Evolutionary conservation across 2,329 filamentous ascomycete genomes (phyloP).

Genomic region (Ceratocystis albifundus): DNA sequence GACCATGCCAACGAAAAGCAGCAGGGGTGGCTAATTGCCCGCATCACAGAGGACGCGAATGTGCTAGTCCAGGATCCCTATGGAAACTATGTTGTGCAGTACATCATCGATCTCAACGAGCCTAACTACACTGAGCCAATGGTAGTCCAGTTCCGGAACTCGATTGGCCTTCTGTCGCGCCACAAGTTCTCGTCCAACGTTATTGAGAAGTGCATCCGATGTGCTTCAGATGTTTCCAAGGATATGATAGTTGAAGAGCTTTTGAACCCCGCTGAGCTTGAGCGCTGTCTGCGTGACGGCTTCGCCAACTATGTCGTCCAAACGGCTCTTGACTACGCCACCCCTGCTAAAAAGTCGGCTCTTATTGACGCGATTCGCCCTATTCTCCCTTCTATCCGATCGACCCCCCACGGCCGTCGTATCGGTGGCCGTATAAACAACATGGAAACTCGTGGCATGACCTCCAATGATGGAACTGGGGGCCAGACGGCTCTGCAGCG

Average conservation of each 20-base stretch:
- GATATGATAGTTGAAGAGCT: conserved; percentile 80
- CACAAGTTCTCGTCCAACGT: conserved; percentile 99
- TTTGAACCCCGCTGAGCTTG: conserved; percentile 60
- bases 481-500: conserved; percentile 41
- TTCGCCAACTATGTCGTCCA: conserved; percentile 98
- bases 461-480: conserved; percentile 42
- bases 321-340: conserved; percentile 80
- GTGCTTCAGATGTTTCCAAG: conserved; percentile 61
- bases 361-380: conserved; percentile 79
- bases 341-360: conserved; percentile 57
- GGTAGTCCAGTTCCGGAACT: conserved; percentile 65
- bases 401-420: conserved; percentile 86
- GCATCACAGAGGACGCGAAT: conserved; percentile 82
- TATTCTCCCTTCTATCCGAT: conserved; percentile 70
- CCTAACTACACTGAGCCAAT: conserved; percentile 78
- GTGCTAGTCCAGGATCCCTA: conserved; percentile 90
- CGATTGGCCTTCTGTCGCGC: conserved; percentile 63
- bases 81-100: conserved; percentile 97
- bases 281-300: conserved; percentile 78
- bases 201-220: conserved; percentile 90
- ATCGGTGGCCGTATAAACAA: conserved; percentile 77
- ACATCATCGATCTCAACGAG: conserved; percentile 91
- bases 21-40: conserved; percentile 71
- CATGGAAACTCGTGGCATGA: conserved; percentile 41
- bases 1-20: conserved; percentile 88